These are phyloP conservation scores for Rostrohypoxylon terebratum DNA, from an alignment of 495 filamentous ascomycete species.

Conservation along the genomic window DNA sequence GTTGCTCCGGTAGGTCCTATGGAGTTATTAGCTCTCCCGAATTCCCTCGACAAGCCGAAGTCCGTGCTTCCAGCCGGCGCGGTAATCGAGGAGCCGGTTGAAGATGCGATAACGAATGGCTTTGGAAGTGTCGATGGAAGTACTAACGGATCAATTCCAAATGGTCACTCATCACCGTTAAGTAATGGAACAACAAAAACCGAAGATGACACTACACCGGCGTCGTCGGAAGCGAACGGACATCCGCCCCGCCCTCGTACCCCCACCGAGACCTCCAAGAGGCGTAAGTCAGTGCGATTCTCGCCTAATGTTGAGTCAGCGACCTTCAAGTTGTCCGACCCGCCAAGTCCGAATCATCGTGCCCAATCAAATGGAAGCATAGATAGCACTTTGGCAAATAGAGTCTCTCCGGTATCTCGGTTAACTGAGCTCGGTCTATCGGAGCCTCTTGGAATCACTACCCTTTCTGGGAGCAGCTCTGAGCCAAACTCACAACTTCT, in stretches of 20 bases:
- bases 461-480: constrained; percentile 1
- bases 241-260: constrained; percentile 15
- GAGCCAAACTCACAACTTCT: constrained; percentile 55
- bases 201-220: background rate
- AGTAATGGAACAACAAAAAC: background rate
- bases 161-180: background rate
- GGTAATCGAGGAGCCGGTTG: background rate
- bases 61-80: background rate
- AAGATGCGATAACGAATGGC: background rate
- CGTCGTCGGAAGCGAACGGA: constrained; percentile 12
- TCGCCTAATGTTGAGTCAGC: constrained; percentile 70
- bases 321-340: constrained; percentile 63
- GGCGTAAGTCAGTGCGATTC: constrained; percentile 72
- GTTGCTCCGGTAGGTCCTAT: constrained; percentile 52
- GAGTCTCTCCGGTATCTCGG: constrained; percentile 24
- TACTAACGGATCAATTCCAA: background rate
- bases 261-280: constrained; percentile 45
- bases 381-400: constrained; percentile 24
- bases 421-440: constrained; percentile 35
- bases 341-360: constrained; percentile 52
- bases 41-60: constrained; percentile 45
- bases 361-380: constrained; percentile 33
- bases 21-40: constrained; percentile 55
- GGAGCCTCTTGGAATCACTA: constrained; percentile 12
- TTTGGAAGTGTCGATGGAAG: background rate